Conservation (phyloP, 2,329 filamentous ascomycete species). For the Sclerotinia minor region DNA sequence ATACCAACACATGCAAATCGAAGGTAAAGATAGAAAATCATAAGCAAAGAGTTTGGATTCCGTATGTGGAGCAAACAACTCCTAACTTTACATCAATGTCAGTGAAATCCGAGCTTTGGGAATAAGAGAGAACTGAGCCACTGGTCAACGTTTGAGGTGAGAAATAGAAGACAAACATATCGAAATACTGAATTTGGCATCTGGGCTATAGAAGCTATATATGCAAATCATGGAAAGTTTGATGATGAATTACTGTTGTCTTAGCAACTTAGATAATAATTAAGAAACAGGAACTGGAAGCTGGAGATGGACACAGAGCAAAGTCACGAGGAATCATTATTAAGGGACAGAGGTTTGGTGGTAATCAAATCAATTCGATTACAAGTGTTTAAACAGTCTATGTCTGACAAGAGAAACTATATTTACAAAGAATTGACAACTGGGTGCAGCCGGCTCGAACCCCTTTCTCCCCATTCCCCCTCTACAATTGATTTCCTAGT, state of each 20-base stretch:
- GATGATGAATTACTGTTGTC: no score
- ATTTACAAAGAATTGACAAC: conserved; percentile 10
- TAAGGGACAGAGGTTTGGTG: neutral
- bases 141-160: neutral
- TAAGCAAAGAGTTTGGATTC: neutral
- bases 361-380: conserved; percentile 9
- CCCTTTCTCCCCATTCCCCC: neutral
- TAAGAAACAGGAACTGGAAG: no score
- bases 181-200: no score
- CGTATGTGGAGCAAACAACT: neutral
- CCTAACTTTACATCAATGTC: neutral
- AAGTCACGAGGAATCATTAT: neutral
- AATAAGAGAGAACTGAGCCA: neutral
- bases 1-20: neutral
- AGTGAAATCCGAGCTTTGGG: neutral
- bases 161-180: no score
- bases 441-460: neutral
- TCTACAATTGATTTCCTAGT: neutral
- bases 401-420: conserved; percentile 1
- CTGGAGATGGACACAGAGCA: neutral
- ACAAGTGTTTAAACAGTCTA: conserved; percentile 10
- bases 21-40: no score
- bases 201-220: no score
- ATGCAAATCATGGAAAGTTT: no score
- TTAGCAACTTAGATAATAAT: no score